Evolutionary conservation across 1,284 basidiomycete genomes (phyloP).

Genomic region (Ustilago nuda): DNA sequence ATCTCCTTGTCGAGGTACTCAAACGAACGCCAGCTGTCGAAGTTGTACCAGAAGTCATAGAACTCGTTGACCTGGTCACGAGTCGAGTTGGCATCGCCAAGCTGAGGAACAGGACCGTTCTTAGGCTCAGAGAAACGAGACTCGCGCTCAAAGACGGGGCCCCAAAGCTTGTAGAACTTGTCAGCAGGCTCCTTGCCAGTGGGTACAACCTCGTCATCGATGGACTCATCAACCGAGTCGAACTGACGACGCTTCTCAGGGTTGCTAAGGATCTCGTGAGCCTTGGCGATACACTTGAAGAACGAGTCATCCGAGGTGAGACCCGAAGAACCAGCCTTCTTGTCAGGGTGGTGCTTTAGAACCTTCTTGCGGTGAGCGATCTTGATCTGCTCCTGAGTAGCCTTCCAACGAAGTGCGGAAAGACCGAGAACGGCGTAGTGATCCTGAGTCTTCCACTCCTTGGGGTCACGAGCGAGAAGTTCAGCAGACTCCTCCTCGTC

Average conservation of each 20-base stretch:
- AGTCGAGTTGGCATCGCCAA: conserved; percentile 79
- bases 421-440: conserved; percentile 96
- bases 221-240: conserved; percentile 91
- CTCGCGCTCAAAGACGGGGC: conserved; percentile 88
- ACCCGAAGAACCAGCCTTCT: conserved; percentile 83
- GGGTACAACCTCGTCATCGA: conserved; percentile 75
- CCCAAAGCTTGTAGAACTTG: conserved; percentile 77
- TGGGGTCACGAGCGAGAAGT: conserved; percentile 84
- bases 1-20: conserved; percentile 99
- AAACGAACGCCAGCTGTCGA: conserved; percentile 97
- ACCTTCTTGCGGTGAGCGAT: conserved; percentile 99
- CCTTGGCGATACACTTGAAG: conserved; percentile 99
- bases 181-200: conserved; percentile 71
- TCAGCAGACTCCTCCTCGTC: conserved; percentile 86
- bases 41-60: conserved; percentile 99
- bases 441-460: conserved; percentile 99
- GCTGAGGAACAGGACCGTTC: conserved; percentile 83
- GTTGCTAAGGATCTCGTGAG: conserved; percentile 89
- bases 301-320: conserved; percentile 93
- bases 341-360: conserved; percentile 98
- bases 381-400: conserved; percentile 92
- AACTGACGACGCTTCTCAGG: conserved; percentile 91
- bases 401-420: conserved; percentile 87
- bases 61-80: conserved; percentile 90
- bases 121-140: conserved; percentile 83